Percentiles rank a stretch among this genome's conserved stretches.
These are phyloP conservation scores for Excoecaria agallocha DNA, from an alignment of 345 rosid species.

Conservation along the genomic window DNA sequence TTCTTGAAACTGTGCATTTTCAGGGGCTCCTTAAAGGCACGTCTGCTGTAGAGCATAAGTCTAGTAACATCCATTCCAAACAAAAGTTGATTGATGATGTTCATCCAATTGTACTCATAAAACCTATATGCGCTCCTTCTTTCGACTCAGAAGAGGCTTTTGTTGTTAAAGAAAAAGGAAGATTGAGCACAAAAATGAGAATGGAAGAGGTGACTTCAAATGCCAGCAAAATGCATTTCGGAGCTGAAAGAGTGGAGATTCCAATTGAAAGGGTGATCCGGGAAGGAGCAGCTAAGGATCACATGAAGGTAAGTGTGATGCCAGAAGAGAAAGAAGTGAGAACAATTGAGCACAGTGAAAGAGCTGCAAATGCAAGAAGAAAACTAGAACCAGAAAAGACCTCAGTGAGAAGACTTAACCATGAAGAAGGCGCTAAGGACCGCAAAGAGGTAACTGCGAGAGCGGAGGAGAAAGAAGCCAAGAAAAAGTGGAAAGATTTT, in stretches of 20 bases:
- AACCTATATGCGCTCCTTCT: constrained; percentile 36
- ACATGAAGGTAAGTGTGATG: constrained; percentile 23
- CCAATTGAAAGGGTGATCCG: constrained; percentile 29
- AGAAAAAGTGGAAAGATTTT: constrained; percentile 29
- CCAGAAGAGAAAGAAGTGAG: constrained; percentile 40
- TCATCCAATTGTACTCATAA: constrained; percentile 64
- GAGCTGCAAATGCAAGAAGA: constrained; percentile 14
- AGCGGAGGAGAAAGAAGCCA: constrained; percentile 37
- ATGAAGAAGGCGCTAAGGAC: constrained; percentile 34
- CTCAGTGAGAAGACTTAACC: constrained; percentile 27
- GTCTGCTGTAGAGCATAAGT: constrained; percentile 24
- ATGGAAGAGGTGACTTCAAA: constrained; percentile 21
- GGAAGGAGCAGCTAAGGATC: constrained; percentile 37
- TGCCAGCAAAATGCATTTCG: constrained; percentile 17
- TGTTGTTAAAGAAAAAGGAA: constrained; percentile 23
- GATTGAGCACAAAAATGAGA: constrained; percentile 15
- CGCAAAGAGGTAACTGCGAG: constrained; percentile 20
- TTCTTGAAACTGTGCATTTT: constrained; percentile 45
- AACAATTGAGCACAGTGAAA: constrained; percentile 31
- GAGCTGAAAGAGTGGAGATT: constrained; percentile 25
- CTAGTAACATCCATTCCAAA: constrained; percentile 17
- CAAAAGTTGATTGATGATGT: constrained; percentile 27
- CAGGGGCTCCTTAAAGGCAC: constrained; percentile 41
- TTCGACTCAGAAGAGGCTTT: constrained; percentile 27
- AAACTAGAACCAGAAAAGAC: constrained; percentile 28